Evolutionary conservation across 2,329 filamentous ascomycete species (phyloP), one percentile per base, ranked within the genome.

Genomic region (Aspergillus ustus): DNA sequence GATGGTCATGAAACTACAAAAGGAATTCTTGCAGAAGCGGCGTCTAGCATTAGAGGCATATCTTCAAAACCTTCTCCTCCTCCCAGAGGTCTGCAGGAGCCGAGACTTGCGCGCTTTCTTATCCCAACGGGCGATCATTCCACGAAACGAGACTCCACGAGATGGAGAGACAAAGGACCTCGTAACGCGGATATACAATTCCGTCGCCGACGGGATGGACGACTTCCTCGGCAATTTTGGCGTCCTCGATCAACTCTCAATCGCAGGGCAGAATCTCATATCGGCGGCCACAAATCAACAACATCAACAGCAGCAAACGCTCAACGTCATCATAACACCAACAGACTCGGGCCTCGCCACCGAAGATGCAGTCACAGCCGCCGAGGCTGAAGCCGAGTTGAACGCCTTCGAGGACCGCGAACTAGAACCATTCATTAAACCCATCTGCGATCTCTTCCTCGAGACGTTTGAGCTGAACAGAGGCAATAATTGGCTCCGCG

Each of bases 191-290:
- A 88, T 99, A 52, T 99, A 98, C 79, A 96, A 96, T 74, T 98
- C 94, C 0, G 94, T 99, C 22, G 91, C 94, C 0, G 95, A 99
- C 73, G 95, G 96, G 37, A 96, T 99, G 90, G 95, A 99, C 74
- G 95, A 99, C 69, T 96, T 99, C 58, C 82, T 99, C 3, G 95
- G 95, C 59, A 98, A 97, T 73, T 94, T 98, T 48, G 92, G 95
- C 1, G 93, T 97, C 0, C 84, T 99, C 31, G 95, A 99, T 70
- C 95, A 98, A 74, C 86, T 99, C 7, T 97, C 93, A 0, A 86
- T 93, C 1, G 93, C 95, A 7, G 94, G 94, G 0, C 94, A 98
- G 74, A 97, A 93, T 70, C 85, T 98, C 53, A 82, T 82, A 17
- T 80, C 79, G 7, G 79, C 80, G 7, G 79, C 86, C 6, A 87